Evolutionary conservation across 306 rosid genomes (phyloP).

Genomic region (Styphnolobium japonicum): DNA sequence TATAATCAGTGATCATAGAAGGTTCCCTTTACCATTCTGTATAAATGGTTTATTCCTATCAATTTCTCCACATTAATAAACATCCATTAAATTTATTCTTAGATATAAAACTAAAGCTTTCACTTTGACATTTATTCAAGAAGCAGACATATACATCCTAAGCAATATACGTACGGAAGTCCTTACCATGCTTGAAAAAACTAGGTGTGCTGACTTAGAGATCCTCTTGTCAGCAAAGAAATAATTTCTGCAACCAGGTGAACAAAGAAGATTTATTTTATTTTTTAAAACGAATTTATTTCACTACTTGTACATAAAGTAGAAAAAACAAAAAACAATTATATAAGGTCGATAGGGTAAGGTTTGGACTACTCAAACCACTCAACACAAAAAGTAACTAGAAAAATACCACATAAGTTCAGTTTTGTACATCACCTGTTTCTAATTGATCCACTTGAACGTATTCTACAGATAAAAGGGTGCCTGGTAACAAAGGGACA

Average conservation of each 20-base stretch:
- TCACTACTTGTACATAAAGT: neutral
- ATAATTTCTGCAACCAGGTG: slow-evolving; percentile 45
- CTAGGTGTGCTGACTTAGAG: slow-evolving; percentile 36
- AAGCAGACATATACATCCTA: neutral
- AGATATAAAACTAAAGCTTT: neutral
- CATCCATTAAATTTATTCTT: neutral
- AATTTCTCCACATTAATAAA: neutral
- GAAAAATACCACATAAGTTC: slow-evolving; percentile 2
- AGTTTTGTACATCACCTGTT: slow-evolving; percentile 20
- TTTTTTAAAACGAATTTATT: neutral
- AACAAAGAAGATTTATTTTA: neutral
- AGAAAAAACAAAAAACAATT: neutral
- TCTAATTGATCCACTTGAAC: slow-evolving; percentile 27
- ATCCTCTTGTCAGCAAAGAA: slow-evolving; percentile 33
- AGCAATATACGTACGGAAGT: neutral
- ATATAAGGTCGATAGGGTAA: neutral
- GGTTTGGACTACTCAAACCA: neutral
- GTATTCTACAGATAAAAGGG: slow-evolving; percentile 31
- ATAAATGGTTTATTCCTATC: too few species aligned
- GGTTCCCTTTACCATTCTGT: too few species aligned
- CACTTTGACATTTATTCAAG: neutral
- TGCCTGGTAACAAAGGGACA: slow-evolving; percentile 24
- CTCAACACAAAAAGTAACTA: neutral
- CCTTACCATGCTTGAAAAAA: slow-evolving; percentile 50
- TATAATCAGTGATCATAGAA: too few species aligned